Percentiles rank a stretch among this genome's conserved stretches.
phyloP scores from a whole-genome alignment of 2,329 filamentous ascomycete genomes.

The Stagonosporopsis tanaceti region DNA sequence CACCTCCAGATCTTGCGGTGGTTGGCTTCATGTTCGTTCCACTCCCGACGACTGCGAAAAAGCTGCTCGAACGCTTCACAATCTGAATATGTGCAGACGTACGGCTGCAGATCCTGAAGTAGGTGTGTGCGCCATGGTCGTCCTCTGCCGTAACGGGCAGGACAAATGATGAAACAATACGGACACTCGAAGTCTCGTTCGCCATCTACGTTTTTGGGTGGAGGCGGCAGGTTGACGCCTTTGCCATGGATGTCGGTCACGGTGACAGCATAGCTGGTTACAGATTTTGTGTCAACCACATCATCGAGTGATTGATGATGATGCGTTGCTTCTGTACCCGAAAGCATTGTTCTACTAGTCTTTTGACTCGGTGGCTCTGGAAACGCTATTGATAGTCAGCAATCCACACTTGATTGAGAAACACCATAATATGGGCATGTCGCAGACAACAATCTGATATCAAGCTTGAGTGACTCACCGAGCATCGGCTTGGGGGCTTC shows the following conservation, averaged over 20 bases:
- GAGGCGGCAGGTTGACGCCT: constrained; percentile 45
- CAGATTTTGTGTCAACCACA: constrained; percentile 46
- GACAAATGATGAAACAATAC: constrained; percentile 51
- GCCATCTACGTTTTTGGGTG: constrained; percentile 41
- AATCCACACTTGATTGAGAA: background rate
- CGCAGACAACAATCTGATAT: too few species aligned
- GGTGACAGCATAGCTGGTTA: constrained; percentile 49
- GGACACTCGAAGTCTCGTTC: constrained; percentile 51
- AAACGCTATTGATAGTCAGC: constrained; percentile 3
- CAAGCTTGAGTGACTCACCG: background rate
- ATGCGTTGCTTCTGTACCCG: constrained; percentile 49
- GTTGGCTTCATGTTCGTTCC: constrained; percentile 48
- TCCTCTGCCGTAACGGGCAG: constrained; percentile 45
- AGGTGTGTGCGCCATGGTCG: constrained; percentile 48
- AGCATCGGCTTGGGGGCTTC: constrained; percentile 16
- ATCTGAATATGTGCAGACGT: constrained; percentile 46
- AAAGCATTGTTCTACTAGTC: constrained; percentile 45
- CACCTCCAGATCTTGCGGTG: constrained; percentile 50
- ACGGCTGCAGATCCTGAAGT: constrained; percentile 49
- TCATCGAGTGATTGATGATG: constrained; percentile 49
- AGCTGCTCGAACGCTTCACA: constrained; percentile 39
- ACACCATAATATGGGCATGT: background rate
- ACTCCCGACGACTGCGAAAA: constrained; percentile 49
- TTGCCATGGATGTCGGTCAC: constrained; percentile 45
- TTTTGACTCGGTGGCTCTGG: constrained; percentile 42